These are phyloP conservation scores for Pezicula carpinea DNA, from an alignment of 2,329 filamentous ascomycete species.

Conservation along the genomic window DNA sequence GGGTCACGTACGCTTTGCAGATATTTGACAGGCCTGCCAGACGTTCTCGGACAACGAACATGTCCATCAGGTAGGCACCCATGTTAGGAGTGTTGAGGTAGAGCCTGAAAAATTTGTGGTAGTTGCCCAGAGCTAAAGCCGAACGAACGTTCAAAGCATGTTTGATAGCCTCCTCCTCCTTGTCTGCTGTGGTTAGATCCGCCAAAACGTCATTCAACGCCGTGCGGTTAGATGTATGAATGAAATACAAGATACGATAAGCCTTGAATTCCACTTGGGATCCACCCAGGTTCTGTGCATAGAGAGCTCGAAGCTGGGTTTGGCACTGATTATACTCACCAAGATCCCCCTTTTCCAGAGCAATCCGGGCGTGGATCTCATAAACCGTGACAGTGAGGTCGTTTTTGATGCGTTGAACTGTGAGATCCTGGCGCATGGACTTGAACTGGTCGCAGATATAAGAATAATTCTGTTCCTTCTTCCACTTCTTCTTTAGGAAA, in stretches of 20 bases:
- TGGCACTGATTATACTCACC: conserved; percentile 99
- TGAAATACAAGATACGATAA: conserved; percentile 99
- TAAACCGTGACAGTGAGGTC: conserved; percentile 96
- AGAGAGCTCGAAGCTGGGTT: conserved; percentile 90
- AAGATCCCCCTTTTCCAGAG: conserved; percentile 95
- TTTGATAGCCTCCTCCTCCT: conserved; percentile 76
- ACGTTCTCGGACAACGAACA: conserved; percentile 94
- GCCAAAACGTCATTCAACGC: conserved; percentile 97
- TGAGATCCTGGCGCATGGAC: conserved; percentile 94
- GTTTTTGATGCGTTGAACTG: conserved; percentile 94
- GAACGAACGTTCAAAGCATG: conserved; percentile 91
- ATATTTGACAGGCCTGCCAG: conserved; percentile 86
- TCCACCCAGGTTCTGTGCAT: conserved; percentile 80
- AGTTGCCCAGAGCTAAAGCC: conserved; percentile 87
- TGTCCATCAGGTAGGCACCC: conserved; percentile 98
- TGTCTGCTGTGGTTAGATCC: conserved; percentile 98
- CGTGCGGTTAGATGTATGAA: conserved; percentile 96
- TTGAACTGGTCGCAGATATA: conserved; percentile 99
- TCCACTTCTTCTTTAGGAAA: conserved; percentile 91
- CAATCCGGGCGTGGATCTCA: conserved; percentile 95
- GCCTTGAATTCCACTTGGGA: conserved; percentile 95
- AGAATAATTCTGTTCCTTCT: conserved; percentile 84
- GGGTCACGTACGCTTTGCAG: conserved; percentile 80
- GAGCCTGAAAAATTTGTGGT: conserved; percentile 95
- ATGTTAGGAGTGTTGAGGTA: conserved; percentile 94